Base-by-base conservation (phyloP, 1,139 yeast genomes). In the Hyphopichia khmerensis region DNA sequence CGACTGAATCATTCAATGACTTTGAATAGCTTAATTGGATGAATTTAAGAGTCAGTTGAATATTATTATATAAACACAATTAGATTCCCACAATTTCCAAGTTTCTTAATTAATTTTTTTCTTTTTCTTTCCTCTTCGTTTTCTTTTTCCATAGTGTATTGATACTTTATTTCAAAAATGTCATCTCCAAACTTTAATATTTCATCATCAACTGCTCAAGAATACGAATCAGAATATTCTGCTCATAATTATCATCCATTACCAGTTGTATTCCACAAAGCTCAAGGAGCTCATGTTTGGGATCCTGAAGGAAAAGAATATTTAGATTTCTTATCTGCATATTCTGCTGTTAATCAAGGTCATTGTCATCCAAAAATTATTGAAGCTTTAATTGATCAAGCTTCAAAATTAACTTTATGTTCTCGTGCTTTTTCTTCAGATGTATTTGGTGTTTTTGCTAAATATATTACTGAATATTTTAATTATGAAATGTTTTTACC, bases 181-280 rank as follows among this genome's bases (percentile, higher is more conserved):
- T 47, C 56, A 35, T 39, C 52, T 35, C 50, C 50, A 49, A 46
- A 69, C 52, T 67, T 67, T 51, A 64, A 72, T 51, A 67, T 84
- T 42, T 79, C 93, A 3, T 84, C 96, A 4, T 64, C 69, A 40
- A 75, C 82, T 49, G 86, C 96, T 37, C 72, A 72, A 50, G 73
- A 80, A 43, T 82, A 80, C 71, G 97, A 91, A 67, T 68, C 79
- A 45, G 69, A 85, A 49, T 89, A 86, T 70, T 89, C 96, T 39
- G 99, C 98, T 21, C 97, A 91, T 72, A 91, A 93, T 75, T 91
- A 91, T 71, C 97, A 90, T 66, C 98, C 99, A 43, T 72, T 91
- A 52, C 98, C 99, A 11, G 97, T 91, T 48, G 98, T 93, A 14
- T 86, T 91, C 67, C 75, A 87, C 56, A 83, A 77, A 61, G 98